Conservation (phyloP, 139 green algal species). For the Chlorella sp. region DNA sequence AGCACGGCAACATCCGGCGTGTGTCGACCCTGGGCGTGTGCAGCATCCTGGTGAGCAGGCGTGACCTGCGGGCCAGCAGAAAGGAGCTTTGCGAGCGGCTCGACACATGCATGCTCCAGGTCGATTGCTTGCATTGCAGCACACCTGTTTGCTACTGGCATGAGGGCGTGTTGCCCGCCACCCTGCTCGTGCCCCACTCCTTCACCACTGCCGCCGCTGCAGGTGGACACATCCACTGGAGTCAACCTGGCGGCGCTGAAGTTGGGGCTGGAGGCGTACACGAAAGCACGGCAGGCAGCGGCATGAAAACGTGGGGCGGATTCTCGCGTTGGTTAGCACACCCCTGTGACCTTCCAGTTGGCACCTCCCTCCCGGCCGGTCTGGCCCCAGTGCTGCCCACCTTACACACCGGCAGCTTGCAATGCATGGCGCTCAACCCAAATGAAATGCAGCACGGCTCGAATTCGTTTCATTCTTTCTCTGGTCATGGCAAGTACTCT, state of each 20-base stretch:
- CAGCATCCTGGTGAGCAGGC: not conserved
- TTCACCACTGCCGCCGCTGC: not conserved
- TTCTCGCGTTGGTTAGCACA: too few species aligned
- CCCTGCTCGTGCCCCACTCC: too few species aligned
- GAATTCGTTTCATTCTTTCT: too few species aligned
- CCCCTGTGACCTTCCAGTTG: too few species aligned
- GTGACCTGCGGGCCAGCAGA: not conserved
- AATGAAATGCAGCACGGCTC: not conserved
- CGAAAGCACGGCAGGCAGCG: not conserved
- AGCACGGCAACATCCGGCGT: constrained; percentile 34
- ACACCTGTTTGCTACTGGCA: not conserved
- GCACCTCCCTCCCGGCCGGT: too few species aligned
- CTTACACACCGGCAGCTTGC: too few species aligned
- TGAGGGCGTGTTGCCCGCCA: not conserved
- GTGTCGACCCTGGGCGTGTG: not conserved
- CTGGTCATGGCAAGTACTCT: too few species aligned
- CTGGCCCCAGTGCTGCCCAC: too few species aligned
- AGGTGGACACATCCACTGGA: constrained; percentile 13
- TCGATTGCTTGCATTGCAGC: not conserved
- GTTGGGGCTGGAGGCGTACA: not conserved
- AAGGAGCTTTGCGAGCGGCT: not conserved
- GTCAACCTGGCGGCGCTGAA: not conserved
- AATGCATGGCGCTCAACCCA: not conserved
- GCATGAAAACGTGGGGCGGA: not conserved
- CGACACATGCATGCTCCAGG: not conserved